Base-by-base conservation (phyloP, 495 filamentous ascomycete genomes). In the Rostrohypoxylon terebratum region DNA sequence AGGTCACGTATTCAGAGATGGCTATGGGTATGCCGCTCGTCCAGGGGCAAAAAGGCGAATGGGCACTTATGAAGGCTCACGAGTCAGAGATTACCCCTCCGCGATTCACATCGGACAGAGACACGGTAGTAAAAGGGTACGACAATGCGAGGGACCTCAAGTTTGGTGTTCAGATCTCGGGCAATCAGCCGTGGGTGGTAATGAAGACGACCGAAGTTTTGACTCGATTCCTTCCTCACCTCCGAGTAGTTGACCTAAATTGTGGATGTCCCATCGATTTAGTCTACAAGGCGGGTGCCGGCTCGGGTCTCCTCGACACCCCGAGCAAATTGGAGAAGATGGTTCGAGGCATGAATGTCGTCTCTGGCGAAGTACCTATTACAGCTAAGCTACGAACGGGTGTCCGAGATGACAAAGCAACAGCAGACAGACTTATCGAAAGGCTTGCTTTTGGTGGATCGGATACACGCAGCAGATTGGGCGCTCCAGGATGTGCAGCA, bases 1-100 rank as follows among this genome's bases (percentile, higher is more conserved):
- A 97, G 70, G 82, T 96, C 38, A 99, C 95, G 3, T 98, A 97
- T 83, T 98, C 96, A 0, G 96, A 99, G 77, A 99, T 99, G 96
- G 96, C 96, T 3, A 92, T 98, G 89, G 89, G 93, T 40, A 79
- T 97, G 73, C 93, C 94, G 11, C 81, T 99, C 55, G 85, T 99
- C n/a, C 94, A 98, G 79, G 96, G 96, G 9, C 85, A 90, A 53
- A 97, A 94, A 77, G 84, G 88, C 0, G 96, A 99, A 83, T 99
- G 96, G 96, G 94, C 96, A 16, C 81, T 99, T 71, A 88, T 98
- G 87, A 94, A 93, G 79, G 91, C 92, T 4, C 95, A 98, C 76
- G 89, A 92, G 69, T 90, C 88, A 8, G 96, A 99, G 80, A 84
- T 89, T 53, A 78, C 82, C 11, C 87, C 93, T 31, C 94, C 94